phyloP scores from a whole-genome alignment of 257 asterid species.

The Ophiorrhiza pumila region DNA sequence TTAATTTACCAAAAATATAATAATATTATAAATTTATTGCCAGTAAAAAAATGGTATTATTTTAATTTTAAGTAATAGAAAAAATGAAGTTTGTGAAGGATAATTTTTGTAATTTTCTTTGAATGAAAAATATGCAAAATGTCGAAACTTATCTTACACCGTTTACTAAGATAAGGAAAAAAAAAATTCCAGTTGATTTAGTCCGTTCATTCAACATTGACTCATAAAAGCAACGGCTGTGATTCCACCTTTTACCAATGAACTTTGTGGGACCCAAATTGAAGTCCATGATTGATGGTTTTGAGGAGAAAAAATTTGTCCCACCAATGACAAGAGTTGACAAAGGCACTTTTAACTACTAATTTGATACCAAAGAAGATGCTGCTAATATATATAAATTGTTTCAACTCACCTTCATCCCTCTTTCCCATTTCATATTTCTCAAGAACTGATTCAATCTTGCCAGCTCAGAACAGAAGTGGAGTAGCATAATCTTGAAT shows the following conservation, averaged over 20 bases:
- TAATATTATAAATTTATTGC: too few relatives aligned
- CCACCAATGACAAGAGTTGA: conserved; percentile 8
- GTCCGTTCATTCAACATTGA: background rate
- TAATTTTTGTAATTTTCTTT: too few relatives aligned
- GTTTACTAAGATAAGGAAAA: too few relatives aligned
- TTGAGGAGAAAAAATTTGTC: background rate
- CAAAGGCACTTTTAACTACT: conserved; percentile 8
- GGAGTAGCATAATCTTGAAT: conserved; percentile 6
- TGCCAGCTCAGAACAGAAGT: background rate
- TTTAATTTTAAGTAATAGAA: too few relatives aligned
- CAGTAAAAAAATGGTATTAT: too few relatives aligned
- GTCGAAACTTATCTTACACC: too few relatives aligned
- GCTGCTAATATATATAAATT: background rate
- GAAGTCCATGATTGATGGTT: background rate
- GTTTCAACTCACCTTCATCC: background rate
- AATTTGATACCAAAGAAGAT: background rate
- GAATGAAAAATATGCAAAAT: too few relatives aligned
- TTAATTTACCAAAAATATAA: too few relatives aligned
- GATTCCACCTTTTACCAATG: background rate
- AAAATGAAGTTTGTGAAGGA: too few relatives aligned
- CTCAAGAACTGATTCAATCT: background rate
- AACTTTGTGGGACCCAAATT: background rate
- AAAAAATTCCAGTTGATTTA: too few relatives aligned
- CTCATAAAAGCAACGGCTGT: background rate
- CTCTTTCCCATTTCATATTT: background rate